Base-by-base conservation (phyloP, 2,329 filamentous ascomycete species). In the Arthrobotrys entomopaga region DNA sequence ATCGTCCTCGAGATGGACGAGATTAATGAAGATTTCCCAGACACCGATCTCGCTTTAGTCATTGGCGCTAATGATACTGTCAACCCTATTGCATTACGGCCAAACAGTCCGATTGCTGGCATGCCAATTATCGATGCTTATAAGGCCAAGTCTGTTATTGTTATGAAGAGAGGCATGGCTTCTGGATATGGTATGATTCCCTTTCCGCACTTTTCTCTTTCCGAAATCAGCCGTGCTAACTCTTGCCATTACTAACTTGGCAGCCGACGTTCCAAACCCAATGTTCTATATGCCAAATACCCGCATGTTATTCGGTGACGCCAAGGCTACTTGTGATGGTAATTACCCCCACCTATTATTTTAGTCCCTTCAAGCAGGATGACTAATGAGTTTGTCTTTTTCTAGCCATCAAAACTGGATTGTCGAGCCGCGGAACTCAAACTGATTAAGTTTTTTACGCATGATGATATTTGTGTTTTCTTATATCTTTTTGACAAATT, bases 1-100 rank as follows among this genome's bases (percentile, higher is more conserved):
- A 94, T 96, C 65, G 92, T 96, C 26, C 85, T 96, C 52, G 92
- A 97, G 82, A 96, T 96, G 92, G 93, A 96, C 78, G 93, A 97
- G 83, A 96, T 96, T 83, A 97, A 96, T 81, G 92, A 96, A 76
- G 92, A 96, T 79, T 97, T 96, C 81, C 82, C 85, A 5, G 90
- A 95, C 26, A 96, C 93, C 0, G 93, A 96, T 79, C 84, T 96
- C 8, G 93, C 91, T 0, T 86, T 96, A 2, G 92, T 96, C 0
- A 96, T 96, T 79, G 93, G 93, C 2, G 93, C 93, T 7, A 96
- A 97, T 78, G 93, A 97, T 79, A 96, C 93, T 0, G 93, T 96
- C 42, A 96, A 97, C 79, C 93, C 93, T 0, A 94, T 94, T 78
- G 92, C 93, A 0, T 83, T 96, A 77, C 91, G 96, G 80, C 89